These are phyloP conservation scores for Piper longum DNA, from an alignment of 164 flowering plant genomes.

Conservation along the genomic window DNA sequence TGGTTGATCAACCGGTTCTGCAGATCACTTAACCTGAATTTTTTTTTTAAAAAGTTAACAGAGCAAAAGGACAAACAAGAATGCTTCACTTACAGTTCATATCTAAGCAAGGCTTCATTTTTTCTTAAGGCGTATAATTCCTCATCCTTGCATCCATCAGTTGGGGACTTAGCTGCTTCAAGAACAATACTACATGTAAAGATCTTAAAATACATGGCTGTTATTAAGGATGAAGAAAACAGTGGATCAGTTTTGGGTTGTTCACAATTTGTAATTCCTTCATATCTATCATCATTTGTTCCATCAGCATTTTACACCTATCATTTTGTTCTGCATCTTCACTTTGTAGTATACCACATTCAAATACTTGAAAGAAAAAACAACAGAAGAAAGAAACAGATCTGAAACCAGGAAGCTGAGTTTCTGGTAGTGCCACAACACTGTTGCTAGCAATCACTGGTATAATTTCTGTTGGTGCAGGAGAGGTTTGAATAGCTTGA, in stretches of 20 bases:
- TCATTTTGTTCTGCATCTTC: neutral
- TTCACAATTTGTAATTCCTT: neutral
- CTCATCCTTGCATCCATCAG: slow-evolving; percentile 34
- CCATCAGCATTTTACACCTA: neutral
- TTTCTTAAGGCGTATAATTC: slow-evolving; percentile 42
- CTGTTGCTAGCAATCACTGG: neutral
- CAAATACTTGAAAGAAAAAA: neutral
- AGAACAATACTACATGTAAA: neutral
- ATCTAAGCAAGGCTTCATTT: slow-evolving; percentile 52
- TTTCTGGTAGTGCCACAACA: neutral
- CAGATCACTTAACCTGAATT: slow-evolving; percentile 34
- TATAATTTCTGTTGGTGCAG: neutral
- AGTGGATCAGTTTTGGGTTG: neutral
- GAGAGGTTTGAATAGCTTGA: neutral
- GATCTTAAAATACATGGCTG: neutral
- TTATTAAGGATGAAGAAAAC: neutral
- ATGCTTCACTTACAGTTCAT: slow-evolving; percentile 47
- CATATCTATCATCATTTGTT: neutral
- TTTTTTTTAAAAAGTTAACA: neutral
- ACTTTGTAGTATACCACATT: neutral
- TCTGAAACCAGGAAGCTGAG: neutral
- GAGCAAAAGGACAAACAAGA: neutral
- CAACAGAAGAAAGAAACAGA: neutral
- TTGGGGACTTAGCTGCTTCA: slow-evolving; percentile 25
- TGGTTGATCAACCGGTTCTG: slow-evolving; percentile 37